A percentile compares a stretch with the other conserved stretches of the same genome.
Evolutionary conservation across 768 basidiomycete species (phyloP).

Genomic region (Calocybe gangraenosa): DNA sequence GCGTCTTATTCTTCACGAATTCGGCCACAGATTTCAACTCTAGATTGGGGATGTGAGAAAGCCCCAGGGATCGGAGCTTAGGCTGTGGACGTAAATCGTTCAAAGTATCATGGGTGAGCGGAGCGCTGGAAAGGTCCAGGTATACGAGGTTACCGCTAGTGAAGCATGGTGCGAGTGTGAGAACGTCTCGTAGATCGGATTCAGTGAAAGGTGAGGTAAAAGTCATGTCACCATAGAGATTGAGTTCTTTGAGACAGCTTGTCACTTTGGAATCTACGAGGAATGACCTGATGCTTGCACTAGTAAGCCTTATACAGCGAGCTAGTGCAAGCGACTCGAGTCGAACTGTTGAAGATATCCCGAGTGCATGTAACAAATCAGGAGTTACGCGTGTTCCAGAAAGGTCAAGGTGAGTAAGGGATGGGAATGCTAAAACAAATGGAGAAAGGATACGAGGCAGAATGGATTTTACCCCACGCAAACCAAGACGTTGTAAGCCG

Average conservation of each 20-base stretch:
- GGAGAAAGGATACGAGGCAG: slow-evolving; percentile 61
- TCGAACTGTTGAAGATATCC: slow-evolving; percentile 57
- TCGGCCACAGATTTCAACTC: slow-evolving; percentile 58
- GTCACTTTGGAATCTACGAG: slow-evolving; percentile 66
- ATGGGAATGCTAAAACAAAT: slow-evolving; percentile 79
- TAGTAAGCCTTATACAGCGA: slow-evolving; percentile 80
- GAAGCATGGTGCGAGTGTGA: slow-evolving; percentile 79
- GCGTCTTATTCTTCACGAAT: slow-evolving; percentile 66
- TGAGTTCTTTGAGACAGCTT: slow-evolving; percentile 65
- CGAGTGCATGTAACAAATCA: slow-evolving; percentile 67
- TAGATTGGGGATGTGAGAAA: slow-evolving; percentile 80
- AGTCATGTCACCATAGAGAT: slow-evolving; percentile 86
- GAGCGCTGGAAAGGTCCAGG: slow-evolving; percentile 86
- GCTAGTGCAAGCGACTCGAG: slow-evolving; percentile 80
- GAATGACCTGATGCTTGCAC: slow-evolving; percentile 72
- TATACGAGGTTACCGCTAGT: slow-evolving; percentile 69
- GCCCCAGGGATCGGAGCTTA: slow-evolving; percentile 79
- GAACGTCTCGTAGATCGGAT: slow-evolving; percentile 62
- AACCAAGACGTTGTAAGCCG: slow-evolving; percentile 70
- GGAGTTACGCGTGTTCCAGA: slow-evolving; percentile 83
- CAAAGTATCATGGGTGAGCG: slow-evolving; percentile 55
- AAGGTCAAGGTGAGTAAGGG: slow-evolving; percentile 86
- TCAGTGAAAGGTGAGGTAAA: slow-evolving; percentile 68
- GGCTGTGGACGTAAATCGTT: slow-evolving; percentile 59
- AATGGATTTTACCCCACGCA: slow-evolving; percentile 80